Percentiles rank a stretch among this genome's conserved stretches.
Evolutionary conservation across 208 protist species (phyloP).

Genomic region (Acanthamoeba culbertsoni): DNA sequence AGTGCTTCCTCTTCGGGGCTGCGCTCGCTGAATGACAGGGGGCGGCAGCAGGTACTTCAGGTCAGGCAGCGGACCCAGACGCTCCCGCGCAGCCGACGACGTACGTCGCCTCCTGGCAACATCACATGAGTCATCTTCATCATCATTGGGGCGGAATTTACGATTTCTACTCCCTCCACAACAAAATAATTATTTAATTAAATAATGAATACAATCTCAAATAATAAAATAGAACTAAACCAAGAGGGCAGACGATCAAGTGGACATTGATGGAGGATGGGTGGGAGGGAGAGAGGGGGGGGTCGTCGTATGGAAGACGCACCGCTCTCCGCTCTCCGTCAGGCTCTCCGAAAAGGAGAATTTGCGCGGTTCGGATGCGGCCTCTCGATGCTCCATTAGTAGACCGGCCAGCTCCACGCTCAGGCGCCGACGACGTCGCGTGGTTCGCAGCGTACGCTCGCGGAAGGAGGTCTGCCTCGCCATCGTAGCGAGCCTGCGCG

Average conservation of each 20-base stretch:
- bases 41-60: slow-evolving; percentile 24
- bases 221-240: too few relatives aligned
- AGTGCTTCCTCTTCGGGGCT: not conserved
- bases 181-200: too few relatives aligned
- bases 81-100: not conserved
- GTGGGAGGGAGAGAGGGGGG: too few relatives aligned
- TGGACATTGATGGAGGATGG: too few relatives aligned
- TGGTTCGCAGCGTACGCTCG: not conserved
- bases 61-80: not conserved
- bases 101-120: not conserved
- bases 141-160: too few relatives aligned
- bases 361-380: not conserved
- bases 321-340: not conserved
- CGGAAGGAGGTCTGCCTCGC: not conserved
- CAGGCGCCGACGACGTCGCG: not conserved
- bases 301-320: not conserved
- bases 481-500: not conserved
- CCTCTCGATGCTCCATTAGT: not conserved
- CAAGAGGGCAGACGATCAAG: too few relatives aligned
- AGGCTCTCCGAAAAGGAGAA: not conserved
- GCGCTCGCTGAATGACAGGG: not conserved
- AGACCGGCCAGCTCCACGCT: slow-evolving; percentile 12
- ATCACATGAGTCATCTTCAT: not conserved
- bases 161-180: not conserved
- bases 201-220: too few relatives aligned